phyloP scores from a whole-genome alignment of 352 stramenopile genomes.

The Pythium apleroticum region DNA sequence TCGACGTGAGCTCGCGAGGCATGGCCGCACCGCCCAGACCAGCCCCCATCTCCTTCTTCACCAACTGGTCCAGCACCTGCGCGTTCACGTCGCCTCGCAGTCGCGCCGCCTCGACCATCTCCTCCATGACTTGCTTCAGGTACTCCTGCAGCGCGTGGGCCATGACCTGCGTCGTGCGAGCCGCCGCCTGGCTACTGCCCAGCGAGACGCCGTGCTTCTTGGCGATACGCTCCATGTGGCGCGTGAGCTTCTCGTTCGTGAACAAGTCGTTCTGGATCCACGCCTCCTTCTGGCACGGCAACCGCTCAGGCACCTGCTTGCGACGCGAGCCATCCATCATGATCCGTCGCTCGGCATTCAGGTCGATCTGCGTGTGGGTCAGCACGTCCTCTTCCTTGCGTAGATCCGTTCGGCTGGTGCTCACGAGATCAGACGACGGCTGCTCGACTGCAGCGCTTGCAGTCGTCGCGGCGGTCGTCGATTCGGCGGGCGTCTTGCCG shows the following conservation, averaged over 20 bases:
- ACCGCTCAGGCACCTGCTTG: conserved; percentile 39
- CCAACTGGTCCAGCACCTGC: conserved; percentile 48
- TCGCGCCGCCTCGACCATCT: conserved; percentile 83
- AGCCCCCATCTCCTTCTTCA: conserved; percentile 34
- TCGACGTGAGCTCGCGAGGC: conserved; percentile 61
- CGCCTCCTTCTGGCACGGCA: conserved; percentile 72
- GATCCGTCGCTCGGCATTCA: conserved; percentile 63
- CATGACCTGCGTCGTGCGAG: conserved; percentile 75
- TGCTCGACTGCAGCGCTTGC: conserved; percentile 18
- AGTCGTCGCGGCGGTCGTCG: conserved; percentile 22
- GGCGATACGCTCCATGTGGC: conserved; percentile 54
- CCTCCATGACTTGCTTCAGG: conserved; percentile 83
- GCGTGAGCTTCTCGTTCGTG: conserved; percentile 54
- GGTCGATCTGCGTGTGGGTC: conserved; percentile 80
- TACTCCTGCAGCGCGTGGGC: conserved; percentile 83
- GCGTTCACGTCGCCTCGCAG: conserved; percentile 60
- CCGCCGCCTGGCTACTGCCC: conserved; percentile 22
- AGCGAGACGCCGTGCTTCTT: conserved; percentile 52
- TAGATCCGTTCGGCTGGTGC: conserved; percentile 69
- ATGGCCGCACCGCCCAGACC: conserved; percentile 17
- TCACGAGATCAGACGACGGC: conserved; percentile 44
- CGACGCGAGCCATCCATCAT: conserved; percentile 72
- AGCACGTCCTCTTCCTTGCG: conserved; percentile 83
- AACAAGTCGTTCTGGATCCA: conserved; percentile 86
- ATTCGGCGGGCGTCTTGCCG: conserved; percentile 32